Base-by-base conservation (phyloP, 2,329 filamentous ascomycete genomes). In the Coniochaeta hoffmannii region DNA sequence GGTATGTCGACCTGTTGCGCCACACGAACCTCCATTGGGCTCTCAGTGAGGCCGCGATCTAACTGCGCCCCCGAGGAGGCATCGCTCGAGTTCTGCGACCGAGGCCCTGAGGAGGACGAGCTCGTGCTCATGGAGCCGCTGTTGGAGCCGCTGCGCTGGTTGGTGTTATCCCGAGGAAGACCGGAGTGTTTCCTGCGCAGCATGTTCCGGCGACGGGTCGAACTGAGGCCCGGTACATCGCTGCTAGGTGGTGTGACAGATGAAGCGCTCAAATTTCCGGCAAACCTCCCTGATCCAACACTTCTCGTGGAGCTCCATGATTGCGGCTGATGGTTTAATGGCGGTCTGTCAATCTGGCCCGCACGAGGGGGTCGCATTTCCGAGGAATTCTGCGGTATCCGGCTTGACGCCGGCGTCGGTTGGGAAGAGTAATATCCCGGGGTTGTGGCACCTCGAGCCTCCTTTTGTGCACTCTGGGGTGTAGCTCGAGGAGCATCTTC, bases 181-280 rank as follows among this genome's bases (percentile, higher is more conserved):
- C 72, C 73, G 14, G 78, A 76, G 55, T 75, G 73, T 63, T 81
- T 83, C 61, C 76, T 74, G 60, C 76, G 71, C 50, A 81, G 64
- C 9, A 76, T 70, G 62, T 75, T 77, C 38, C 73, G 73, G 26
- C 66, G 64, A 49, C 69, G 66, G 31, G 65, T 70, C 24, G 64
- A 55, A 19, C 59, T 61, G 41, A 54, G 58, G 30, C 38, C 68
- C 38, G 69, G 63, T 0, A 69, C 71, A 31, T 65, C 69, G 49
- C 65, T 64, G 4, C 70, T 68, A 5, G 68, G 65, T 15, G 68
- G 67, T 22, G 68, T 68, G 12, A 34, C 28, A 34, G 66, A 68
- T 28, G 70, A 70, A 35, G 62, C 63, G 31, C 66, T 65, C 32
- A 66, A 65, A 38, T 63, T 60, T 19, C 66, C 60, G 19, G 60